Evolutionary conservation across 2,329 filamentous ascomycete genomes (phyloP).

Genomic region (Raffaelea ambrosiae): DNA sequence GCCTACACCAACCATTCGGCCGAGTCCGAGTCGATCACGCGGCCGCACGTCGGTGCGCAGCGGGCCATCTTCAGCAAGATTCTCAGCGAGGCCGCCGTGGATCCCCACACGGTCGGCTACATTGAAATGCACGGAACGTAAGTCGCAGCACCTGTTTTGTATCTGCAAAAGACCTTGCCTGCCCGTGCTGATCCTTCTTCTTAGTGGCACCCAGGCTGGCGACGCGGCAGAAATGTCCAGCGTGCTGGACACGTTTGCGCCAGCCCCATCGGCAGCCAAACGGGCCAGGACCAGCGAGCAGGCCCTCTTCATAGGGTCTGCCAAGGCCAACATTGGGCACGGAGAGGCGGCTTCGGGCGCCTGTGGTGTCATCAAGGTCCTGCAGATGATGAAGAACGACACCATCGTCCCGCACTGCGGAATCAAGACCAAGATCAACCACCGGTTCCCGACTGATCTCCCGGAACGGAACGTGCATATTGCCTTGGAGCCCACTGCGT

Average conservation of each 20-base stretch:
- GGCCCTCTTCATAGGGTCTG: constrained; percentile 39
- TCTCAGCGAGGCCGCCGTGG: constrained; percentile 44
- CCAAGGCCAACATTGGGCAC: constrained; percentile 45
- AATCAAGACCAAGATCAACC: constrained; percentile 34
- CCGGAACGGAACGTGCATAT: constrained; percentile 50
- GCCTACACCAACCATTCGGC: constrained; percentile 57
- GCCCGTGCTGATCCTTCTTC: too few relatives aligned
- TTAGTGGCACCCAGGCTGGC: constrained; percentile 58
- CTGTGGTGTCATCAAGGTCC: constrained; percentile 34
- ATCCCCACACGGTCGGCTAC: constrained; percentile 51
- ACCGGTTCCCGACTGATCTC: constrained; percentile 48
- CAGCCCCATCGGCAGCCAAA: too few relatives aligned
- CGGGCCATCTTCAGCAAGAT: constrained; percentile 47
- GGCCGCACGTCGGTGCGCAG: constrained; percentile 50
- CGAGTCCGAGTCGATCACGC: constrained; percentile 54
- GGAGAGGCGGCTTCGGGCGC: constrained; percentile 33
- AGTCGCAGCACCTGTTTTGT: too few relatives aligned
- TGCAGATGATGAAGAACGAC: constrained; percentile 40
- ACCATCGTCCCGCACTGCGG: constrained; percentile 41
- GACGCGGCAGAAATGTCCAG: constrained; percentile 56
- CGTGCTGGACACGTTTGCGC: constrained; percentile 22
- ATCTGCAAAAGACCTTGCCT: too few relatives aligned
- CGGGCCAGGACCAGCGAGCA: too few relatives aligned
- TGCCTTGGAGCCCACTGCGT: constrained; percentile 48
- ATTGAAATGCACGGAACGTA: constrained; percentile 64